Evolutionary conservation across 2,329 filamentous ascomycete genomes (phyloP).

Genomic region (Geosmithia putterillii): DNA sequence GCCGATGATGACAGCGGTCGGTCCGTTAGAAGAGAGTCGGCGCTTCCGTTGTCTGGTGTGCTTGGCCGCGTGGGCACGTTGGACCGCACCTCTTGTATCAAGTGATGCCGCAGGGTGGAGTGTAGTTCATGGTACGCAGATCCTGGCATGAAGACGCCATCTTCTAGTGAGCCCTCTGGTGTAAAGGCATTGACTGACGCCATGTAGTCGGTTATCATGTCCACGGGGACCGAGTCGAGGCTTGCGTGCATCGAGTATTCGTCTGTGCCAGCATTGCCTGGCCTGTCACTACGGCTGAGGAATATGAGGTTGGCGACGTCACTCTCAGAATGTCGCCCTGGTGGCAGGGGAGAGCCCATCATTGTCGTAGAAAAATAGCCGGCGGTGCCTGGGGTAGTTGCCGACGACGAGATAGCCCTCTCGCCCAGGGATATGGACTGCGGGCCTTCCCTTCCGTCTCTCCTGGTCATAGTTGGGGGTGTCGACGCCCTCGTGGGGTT

Average conservation of each 20-base stretch:
- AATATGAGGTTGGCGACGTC: slow-evolving; percentile 1
- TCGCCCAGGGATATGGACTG: background rate
- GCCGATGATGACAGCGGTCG: background rate
- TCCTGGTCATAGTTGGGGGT: background rate
- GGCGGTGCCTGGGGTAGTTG: background rate
- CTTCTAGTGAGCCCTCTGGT: slow-evolving; percentile 17
- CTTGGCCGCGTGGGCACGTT: slow-evolving; percentile 18
- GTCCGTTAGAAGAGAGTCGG: background rate
- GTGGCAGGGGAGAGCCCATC: slow-evolving; percentile 1
- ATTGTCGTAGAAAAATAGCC: background rate
- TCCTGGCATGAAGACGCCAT: slow-evolving; percentile 32
- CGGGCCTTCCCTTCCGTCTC: background rate
- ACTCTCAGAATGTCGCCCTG: background rate
- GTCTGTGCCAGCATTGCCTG: slow-evolving; percentile 4
- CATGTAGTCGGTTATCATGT: background rate
- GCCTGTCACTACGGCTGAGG: slow-evolving; percentile 1
- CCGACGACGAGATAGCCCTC: background rate
- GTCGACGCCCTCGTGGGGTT: background rate
- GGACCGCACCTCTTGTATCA: slow-evolving; percentile 29
- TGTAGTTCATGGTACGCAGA: slow-evolving; percentile 33
- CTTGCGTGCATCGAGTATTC: slow-evolving; percentile 12
- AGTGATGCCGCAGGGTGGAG: slow-evolving; percentile 27
- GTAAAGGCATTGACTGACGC: slow-evolving; percentile 9
- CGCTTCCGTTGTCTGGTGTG: background rate
- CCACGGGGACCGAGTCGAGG: background rate